These are phyloP conservation scores for Tilletia walkeri DNA, from an alignment of 1,284 basidiomycete genomes.

Conservation along the genomic window DNA sequence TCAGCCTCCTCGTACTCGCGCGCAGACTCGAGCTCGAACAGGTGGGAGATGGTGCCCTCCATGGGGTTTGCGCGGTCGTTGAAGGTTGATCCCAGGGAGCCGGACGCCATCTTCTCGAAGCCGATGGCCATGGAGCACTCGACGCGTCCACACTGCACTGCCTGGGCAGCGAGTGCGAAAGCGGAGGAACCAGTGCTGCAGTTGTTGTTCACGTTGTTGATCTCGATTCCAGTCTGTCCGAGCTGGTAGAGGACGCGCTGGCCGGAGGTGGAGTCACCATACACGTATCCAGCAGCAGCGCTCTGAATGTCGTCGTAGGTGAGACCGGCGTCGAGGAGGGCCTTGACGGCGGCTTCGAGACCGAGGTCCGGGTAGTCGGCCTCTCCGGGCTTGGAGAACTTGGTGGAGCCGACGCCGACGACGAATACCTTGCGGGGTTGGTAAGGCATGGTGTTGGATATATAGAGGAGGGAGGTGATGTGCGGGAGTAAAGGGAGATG, in stretches of 20 bases:
- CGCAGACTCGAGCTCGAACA: slow-evolving; percentile 63
- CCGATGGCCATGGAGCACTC: slow-evolving; percentile 79
- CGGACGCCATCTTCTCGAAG: slow-evolving; percentile 69
- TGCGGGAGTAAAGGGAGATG: no score
- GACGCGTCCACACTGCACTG: slow-evolving; percentile 65
- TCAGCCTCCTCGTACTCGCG: slow-evolving; percentile 64
- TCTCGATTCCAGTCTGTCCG: slow-evolving; percentile 78
- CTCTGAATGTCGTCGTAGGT: slow-evolving; percentile 75
- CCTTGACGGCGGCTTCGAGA: slow-evolving; percentile 78
- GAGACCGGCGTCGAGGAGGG: slow-evolving; percentile 79
- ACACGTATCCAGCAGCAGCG: slow-evolving; percentile 71
- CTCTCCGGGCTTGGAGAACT: slow-evolving; percentile 73
- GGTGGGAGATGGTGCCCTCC: slow-evolving; percentile 59
- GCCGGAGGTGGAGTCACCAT: slow-evolving; percentile 64
- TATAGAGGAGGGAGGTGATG: no score
- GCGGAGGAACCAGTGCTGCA: slow-evolving; percentile 52
- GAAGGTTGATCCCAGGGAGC: slow-evolving; percentile 70
- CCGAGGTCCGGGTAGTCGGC: slow-evolving; percentile 58
- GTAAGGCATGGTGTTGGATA: slow-evolving; percentile 18
- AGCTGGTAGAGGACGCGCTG: slow-evolving; percentile 82
- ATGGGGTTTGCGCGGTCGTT: slow-evolving; percentile 69
- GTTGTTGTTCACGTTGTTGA: slow-evolving; percentile 77
- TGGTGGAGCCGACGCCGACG: slow-evolving; percentile 74
- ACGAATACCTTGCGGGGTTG: slow-evolving; percentile 49
- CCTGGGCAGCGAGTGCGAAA: slow-evolving; percentile 44